Conservation (phyloP, 2,329 filamentous ascomycete genomes). For the Clarireedia paspali region DNA sequence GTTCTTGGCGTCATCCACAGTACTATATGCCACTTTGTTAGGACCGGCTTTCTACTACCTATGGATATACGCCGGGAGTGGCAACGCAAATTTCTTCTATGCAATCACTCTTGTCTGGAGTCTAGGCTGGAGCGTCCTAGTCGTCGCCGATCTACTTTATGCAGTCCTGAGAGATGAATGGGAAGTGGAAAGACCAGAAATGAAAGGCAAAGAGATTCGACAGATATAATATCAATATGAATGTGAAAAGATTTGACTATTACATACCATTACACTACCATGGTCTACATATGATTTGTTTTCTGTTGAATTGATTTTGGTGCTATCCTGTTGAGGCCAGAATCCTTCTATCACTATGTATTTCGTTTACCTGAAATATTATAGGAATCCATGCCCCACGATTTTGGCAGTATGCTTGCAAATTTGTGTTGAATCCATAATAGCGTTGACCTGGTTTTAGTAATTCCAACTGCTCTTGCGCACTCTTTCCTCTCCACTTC, state of each 20-base stretch:
- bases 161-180: slow-evolving; percentile 86
- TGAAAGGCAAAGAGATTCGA: slow-evolving; percentile 73
- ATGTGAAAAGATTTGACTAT: neutral
- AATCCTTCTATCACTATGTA: too few relatives aligned
- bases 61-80: slow-evolving; percentile 96
- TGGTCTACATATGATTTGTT: neutral
- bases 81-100: slow-evolving; percentile 99
- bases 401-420: neutral
- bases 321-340: too few relatives aligned
- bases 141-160: slow-evolving; percentile 75
- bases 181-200: slow-evolving; percentile 85
- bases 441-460: neutral
- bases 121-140: slow-evolving; percentile 74
- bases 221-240: slow-evolving; percentile 24
- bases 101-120: slow-evolving; percentile 99
- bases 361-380: too few relatives aligned
- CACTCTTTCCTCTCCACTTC: neutral
- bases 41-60: slow-evolving; percentile 94
- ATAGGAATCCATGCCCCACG: too few relatives aligned
- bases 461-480: neutral
- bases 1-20: slow-evolving; percentile 73
- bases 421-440: neutral
- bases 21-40: slow-evolving; percentile 81
- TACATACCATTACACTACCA: neutral
- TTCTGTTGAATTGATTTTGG: neutral